Evolutionary conservation across 164 flowering plant species (phyloP).

Genomic region (Berberis thunbergii): DNA sequence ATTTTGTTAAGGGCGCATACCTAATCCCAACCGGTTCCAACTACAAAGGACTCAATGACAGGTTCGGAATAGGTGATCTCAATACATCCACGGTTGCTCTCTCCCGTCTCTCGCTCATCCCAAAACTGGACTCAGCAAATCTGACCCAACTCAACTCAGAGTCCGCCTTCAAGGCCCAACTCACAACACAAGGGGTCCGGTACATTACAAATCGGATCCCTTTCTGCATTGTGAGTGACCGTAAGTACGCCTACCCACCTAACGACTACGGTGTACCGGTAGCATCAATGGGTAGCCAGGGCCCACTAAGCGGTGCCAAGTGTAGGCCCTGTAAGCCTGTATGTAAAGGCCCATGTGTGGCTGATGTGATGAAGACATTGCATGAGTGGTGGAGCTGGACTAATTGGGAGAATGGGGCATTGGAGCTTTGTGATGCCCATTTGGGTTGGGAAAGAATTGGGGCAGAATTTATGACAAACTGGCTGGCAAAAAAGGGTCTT

Average conservation of each 20-base stretch:
- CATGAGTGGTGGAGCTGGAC: conserved; percentile 79
- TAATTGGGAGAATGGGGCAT: conserved; percentile 41
- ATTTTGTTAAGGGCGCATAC: conserved; percentile 51
- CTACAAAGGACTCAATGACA: conserved; percentile 84
- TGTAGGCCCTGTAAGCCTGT: conserved; percentile 79
- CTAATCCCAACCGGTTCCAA: conserved; percentile 73
- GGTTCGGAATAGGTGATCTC: conserved; percentile 77
- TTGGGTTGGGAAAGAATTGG: conserved; percentile 80
- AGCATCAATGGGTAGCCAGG: conserved; percentile 62
- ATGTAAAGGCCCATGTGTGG: conserved; percentile 59
- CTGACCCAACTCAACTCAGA: conserved; percentile 73
- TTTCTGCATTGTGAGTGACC: conserved; percentile 73
- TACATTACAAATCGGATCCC: conserved; percentile 47
- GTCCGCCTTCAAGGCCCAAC: conserved; percentile 74
- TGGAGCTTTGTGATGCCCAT: conserved; percentile 70
- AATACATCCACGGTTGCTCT: conserved; percentile 62
- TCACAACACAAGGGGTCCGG: conserved; percentile 34
- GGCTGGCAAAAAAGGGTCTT: conserved; percentile 43
- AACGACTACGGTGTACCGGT: conserved; percentile 68
- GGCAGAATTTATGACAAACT: conserved; percentile 49
- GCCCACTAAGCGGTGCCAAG: conserved; percentile 84
- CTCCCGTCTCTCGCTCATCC: conserved; percentile 80
- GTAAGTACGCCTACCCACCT: conserved; percentile 67
- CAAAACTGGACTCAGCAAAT: conserved; percentile 55
- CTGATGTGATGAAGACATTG: conserved; percentile 36